These are phyloP conservation scores for Epichloe bromicola DNA, from an alignment of 2,329 filamentous ascomycete genomes.

Conservation along the genomic window DNA sequence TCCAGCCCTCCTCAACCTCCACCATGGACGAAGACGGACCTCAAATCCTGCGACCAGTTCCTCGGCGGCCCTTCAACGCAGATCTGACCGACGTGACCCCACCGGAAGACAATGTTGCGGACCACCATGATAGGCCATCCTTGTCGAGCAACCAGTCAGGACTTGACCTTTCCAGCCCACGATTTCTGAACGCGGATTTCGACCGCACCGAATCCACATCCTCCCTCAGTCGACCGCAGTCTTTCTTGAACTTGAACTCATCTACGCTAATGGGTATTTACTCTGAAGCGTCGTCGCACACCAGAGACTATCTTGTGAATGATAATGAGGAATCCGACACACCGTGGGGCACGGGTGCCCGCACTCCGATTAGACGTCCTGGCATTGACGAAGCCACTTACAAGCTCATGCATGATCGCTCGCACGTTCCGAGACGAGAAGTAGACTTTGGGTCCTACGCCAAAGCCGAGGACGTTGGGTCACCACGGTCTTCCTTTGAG, in stretches of 20 bases:
- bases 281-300: constrained; percentile 47
- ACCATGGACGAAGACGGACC: constrained; percentile 32
- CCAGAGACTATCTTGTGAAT: constrained; percentile 25
- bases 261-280: constrained; percentile 91
- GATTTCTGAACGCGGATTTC: constrained; percentile 32
- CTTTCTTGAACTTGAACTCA: constrained; percentile 73
- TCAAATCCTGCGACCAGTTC: constrained; percentile 53
- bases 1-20: neutral
- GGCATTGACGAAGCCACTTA: constrained; percentile 32
- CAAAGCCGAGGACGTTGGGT: constrained; percentile 11
- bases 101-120: constrained; percentile 23
- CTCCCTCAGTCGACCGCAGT: constrained; percentile 56
- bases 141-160: constrained; percentile 12
- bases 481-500: constrained; percentile 13
- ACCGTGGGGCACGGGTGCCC: constrained; percentile 67
- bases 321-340: constrained; percentile 45
- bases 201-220: constrained; percentile 13
- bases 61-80: constrained; percentile 57
- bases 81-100: constrained; percentile 34
- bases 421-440: constrained; percentile 20
- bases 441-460: constrained; percentile 19
- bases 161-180: constrained; percentile 20
- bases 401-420: constrained; percentile 29
- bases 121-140: constrained; percentile 12
- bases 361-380: constrained; percentile 45